Conservation (phyloP, 768 basidiomycete species). For the Leccinum olivaceopallidum region DNA sequence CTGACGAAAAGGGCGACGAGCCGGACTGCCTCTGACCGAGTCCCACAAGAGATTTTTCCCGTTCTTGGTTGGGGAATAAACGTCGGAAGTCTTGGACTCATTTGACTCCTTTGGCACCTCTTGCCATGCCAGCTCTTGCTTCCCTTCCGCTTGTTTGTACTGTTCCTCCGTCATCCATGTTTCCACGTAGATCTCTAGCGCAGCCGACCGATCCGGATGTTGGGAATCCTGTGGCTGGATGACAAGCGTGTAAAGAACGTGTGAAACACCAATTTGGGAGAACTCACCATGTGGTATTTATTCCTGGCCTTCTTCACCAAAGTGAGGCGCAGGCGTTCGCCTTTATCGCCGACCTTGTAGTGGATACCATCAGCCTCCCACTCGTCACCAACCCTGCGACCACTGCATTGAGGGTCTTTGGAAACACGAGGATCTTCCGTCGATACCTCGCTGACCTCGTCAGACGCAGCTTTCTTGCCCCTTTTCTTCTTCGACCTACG, state of each 20-base stretch:
- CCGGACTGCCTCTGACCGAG: conserved; percentile 48
- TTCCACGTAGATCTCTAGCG: conserved; percentile 75
- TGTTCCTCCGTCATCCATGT: conserved; percentile 78
- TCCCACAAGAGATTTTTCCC: conserved; percentile 77
- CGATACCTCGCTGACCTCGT: conserved; percentile 47
- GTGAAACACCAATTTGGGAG: background rate
- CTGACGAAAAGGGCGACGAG: conserved; percentile 45
- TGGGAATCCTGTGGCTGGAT: conserved; percentile 74
- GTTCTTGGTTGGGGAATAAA: conserved; percentile 35
- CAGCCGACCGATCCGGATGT: conserved; percentile 70
- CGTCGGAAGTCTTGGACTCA: conserved; percentile 47
- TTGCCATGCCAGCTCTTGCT: conserved; percentile 68
- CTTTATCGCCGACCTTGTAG: conserved; percentile 72
- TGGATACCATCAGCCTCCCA: conserved; percentile 72
- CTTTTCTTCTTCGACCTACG: conserved; percentile 49
- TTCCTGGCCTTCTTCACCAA: conserved; percentile 71
- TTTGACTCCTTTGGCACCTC: conserved; percentile 46
- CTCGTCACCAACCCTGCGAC: conserved; percentile 67
- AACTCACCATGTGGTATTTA: conserved; percentile 70
- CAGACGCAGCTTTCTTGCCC: conserved; percentile 44
- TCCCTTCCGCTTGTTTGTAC: conserved; percentile 61
- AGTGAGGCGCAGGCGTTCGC: conserved; percentile 66
- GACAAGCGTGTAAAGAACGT: conserved; percentile 10
- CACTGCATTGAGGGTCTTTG: conserved; percentile 51
- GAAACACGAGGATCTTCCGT: conserved; percentile 51